Evolutionary conservation across 345 rosid species (phyloP).

Genomic region (Rhizophora mangle): DNA sequence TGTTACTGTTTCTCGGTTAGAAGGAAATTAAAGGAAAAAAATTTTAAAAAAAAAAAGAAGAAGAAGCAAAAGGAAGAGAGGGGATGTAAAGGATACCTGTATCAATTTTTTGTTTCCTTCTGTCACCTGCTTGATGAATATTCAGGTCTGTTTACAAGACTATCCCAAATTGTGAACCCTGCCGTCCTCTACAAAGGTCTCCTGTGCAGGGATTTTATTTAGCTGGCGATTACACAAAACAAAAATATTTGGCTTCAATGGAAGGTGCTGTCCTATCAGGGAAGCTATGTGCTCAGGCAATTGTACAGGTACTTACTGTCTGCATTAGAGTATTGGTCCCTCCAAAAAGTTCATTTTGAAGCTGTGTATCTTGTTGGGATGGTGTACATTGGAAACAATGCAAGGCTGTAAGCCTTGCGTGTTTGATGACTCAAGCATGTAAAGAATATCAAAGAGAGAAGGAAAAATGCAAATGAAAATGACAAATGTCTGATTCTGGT

Average conservation of each 20-base stretch:
- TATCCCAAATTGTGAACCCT: constrained; percentile 80
- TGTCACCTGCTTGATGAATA: constrained; percentile 1
- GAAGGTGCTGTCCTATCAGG: constrained; percentile 97
- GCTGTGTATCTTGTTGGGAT: neutral
- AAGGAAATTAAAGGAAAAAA: no score
- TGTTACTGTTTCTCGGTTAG: no score
- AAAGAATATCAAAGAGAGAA: no score
- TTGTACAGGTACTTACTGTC: constrained; percentile 55
- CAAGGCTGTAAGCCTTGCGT: no score
- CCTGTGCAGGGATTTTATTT: constrained; percentile 81
- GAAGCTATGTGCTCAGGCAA: constrained; percentile 82
- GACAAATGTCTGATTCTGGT: no score
- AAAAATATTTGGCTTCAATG: constrained; percentile 96
- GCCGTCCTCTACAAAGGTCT: constrained; percentile 90
- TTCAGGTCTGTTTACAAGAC: constrained; percentile 94
- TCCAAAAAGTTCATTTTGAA: neutral
- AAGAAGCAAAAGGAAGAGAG: no score
- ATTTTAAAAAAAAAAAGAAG: no score
- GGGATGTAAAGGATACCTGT: neutral
- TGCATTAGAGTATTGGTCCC: neutral
- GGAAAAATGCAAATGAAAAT: no score
- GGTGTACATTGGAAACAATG: no score
- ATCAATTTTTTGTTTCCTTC: neutral
- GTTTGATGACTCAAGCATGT: no score
- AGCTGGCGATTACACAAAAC: constrained; percentile 94